A percentile compares a stretch with the other conserved stretches of the same genome.
Evolutionary conservation across 768 basidiomycete genomes (phyloP).

Genomic region (Butyriboletus loyo): DNA sequence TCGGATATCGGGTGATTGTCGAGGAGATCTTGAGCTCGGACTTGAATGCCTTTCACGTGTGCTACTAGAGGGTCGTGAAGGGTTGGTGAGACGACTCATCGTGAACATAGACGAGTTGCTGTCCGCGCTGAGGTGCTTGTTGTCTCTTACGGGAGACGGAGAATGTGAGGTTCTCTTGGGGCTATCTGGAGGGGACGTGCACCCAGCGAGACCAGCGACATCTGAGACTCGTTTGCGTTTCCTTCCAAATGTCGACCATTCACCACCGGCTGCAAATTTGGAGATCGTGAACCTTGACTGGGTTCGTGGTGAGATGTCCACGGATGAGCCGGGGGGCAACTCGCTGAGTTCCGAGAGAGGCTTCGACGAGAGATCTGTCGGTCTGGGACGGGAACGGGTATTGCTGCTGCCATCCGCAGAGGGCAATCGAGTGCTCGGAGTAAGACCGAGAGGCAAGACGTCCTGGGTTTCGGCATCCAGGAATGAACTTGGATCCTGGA

Average conservation of each 20-base stretch:
- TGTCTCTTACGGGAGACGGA: slow-evolving; percentile 18
- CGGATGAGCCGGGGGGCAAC: neutral
- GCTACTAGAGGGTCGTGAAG: slow-evolving; percentile 13
- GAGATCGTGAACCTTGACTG: slow-evolving; percentile 16
- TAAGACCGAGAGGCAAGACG: slow-evolving; percentile 21
- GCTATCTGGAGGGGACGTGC: slow-evolving; percentile 8
- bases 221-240: slow-evolving; percentile 15
- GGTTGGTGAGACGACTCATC: slow-evolving; percentile 16
- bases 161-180: slow-evolving; percentile 15
- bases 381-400: slow-evolving; percentile 5
- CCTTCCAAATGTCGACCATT: slow-evolving; percentile 39
- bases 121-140: slow-evolving; percentile 11
- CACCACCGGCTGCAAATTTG: slow-evolving; percentile 17
- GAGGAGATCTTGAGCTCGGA: slow-evolving; percentile 16
- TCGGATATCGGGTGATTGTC: slow-evolving; percentile 17
- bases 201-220: slow-evolving; percentile 13
- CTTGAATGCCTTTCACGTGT: slow-evolving; percentile 7
- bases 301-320: slow-evolving; percentile 11
- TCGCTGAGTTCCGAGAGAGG: neutral
- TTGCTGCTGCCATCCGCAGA: slow-evolving; percentile 3
- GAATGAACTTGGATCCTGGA: slow-evolving; percentile 30
- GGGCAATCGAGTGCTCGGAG: slow-evolving; percentile 27
- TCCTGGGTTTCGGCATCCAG: slow-evolving; percentile 16
- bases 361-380: neutral
- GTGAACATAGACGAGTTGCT: slow-evolving; percentile 21